Evolutionary conservation across 331 rosid species (phyloP).

Genomic region (Cucumis variabilis): DNA sequence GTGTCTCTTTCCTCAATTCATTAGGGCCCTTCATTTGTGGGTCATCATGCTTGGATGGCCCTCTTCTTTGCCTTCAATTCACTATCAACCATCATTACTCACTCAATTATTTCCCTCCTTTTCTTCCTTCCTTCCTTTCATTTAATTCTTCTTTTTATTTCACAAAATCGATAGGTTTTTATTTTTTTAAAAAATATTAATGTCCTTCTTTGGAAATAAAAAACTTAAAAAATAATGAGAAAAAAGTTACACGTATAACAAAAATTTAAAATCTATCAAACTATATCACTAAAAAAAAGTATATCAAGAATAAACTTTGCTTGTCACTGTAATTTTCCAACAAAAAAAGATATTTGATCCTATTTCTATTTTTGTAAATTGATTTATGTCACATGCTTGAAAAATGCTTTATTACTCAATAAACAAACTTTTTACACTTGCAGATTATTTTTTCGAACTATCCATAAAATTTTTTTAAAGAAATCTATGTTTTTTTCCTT

Average conservation of each 20-base stretch:
- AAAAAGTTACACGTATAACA: no score
- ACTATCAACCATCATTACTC: constrained; percentile 8
- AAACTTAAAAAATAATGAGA: no score
- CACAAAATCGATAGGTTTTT: neutral
- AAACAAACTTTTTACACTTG: neutral
- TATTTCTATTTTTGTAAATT: no score
- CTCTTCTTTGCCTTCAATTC: neutral
- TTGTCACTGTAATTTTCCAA: no score
- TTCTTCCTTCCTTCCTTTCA: neutral
- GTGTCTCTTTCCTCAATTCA: neutral
- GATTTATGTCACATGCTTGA: neutral
- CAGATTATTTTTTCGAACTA: neutral
- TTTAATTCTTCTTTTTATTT: neutral
- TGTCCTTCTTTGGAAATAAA: neutral
- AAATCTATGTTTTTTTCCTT: no score
- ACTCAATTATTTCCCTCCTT: constrained; percentile 6
- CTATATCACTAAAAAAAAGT: no score
- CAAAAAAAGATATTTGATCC: no score
- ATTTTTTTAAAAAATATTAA: neutral
- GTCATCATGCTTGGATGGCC: neutral
- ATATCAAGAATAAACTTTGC: no score
- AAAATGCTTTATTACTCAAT: neutral
- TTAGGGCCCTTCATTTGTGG: constrained; percentile 13
- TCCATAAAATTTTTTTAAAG: no score
- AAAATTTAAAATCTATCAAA: no score